A percentile compares a stretch with the other conserved stretches of the same genome.
Conservation (phyloP, 2,329 filamentous ascomycete genomes). For the Aspergillus proliferans region DNA sequence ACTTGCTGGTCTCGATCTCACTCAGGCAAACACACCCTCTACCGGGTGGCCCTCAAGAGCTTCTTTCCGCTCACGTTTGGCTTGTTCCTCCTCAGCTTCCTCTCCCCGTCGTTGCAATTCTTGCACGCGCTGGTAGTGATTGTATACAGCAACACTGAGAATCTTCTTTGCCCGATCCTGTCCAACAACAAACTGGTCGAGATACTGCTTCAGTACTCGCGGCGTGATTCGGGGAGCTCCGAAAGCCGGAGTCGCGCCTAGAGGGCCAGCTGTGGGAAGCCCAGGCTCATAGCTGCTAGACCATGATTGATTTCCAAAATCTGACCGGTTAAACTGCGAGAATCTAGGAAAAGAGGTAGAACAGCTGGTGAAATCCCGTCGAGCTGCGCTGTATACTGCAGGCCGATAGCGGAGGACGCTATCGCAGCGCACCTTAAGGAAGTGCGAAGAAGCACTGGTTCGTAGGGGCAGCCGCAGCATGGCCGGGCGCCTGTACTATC, state of each 20-base stretch:
- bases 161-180: constrained; percentile 91
- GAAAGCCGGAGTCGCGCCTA: constrained; percentile 53
- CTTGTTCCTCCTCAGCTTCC: constrained; percentile 67
- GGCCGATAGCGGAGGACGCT: constrained; percentile 18
- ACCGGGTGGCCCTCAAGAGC: constrained; percentile 65
- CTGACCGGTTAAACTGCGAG: constrained; percentile 53
- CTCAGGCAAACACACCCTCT: constrained; percentile 55
- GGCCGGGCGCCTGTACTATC: constrained; percentile 10
- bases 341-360: constrained; percentile 35
- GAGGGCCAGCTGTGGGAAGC: constrained; percentile 56
- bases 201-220: constrained; percentile 70
- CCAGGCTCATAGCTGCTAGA: constrained; percentile 59
- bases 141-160: constrained; percentile 87
- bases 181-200: constrained; percentile 94
- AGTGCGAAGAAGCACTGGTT: constrained; percentile 15
- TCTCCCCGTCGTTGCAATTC: constrained; percentile 68
- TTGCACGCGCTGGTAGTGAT: constrained; percentile 87
- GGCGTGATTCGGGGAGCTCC: constrained; percentile 56
- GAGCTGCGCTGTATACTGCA: constrained; percentile 5
- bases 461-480: constrained; percentile 30
- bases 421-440: constrained; percentile 15
- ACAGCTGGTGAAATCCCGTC: constrained; percentile 20
- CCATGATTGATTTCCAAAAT: constrained; percentile 59
- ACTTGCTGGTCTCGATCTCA: background rate
- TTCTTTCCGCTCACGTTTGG: constrained; percentile 66